Percentiles rank a stretch among this genome's conserved stretches.
Conservation (phyloP, 2,329 filamentous ascomycete genomes). For the Fusarium drepaniforme region DNA sequence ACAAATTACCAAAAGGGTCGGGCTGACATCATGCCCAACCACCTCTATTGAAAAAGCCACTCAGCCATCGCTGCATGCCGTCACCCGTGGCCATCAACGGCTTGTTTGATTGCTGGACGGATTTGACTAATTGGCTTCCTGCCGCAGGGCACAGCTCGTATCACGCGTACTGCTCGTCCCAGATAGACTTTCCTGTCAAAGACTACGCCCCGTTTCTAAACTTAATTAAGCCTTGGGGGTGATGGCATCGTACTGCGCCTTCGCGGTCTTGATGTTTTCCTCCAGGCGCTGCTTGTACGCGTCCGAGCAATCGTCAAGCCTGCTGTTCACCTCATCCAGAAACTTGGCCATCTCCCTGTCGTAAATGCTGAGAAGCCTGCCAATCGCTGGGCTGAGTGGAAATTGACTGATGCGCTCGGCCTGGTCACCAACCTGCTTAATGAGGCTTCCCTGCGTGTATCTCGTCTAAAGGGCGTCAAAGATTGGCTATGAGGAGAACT, state of each 20-base stretch:
- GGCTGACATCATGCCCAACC: slow-evolving; percentile 35
- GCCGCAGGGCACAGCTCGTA: slow-evolving; percentile 27
- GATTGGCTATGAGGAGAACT: neutral
- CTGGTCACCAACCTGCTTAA: neutral
- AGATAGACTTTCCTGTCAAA: slow-evolving; percentile 4
- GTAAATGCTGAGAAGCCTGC: neutral
- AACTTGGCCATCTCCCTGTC: neutral
- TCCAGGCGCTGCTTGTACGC: neutral
- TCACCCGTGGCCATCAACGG: slow-evolving; percentile 22
- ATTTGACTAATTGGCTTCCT: neutral
- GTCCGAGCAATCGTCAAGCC: neutral
- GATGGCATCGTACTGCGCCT: neutral
- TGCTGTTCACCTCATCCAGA: neutral
- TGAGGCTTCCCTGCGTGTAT: neutral
- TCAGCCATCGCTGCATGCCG: slow-evolving; percentile 22
- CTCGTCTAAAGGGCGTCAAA: neutral
- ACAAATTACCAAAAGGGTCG: slow-evolving; percentile 14
- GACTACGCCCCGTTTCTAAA: neutral
- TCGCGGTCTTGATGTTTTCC: neutral
- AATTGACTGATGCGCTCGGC: neutral
- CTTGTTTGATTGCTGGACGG: slow-evolving; percentile 22
- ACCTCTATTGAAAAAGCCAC: slow-evolving; percentile 26
- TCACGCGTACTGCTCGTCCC: neutral
- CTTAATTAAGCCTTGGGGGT: neutral
- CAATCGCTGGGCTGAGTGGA: neutral